Base-by-base conservation (phyloP, 495 filamentous ascomycete species). In the Hypoxylon fragiforme region DNA sequence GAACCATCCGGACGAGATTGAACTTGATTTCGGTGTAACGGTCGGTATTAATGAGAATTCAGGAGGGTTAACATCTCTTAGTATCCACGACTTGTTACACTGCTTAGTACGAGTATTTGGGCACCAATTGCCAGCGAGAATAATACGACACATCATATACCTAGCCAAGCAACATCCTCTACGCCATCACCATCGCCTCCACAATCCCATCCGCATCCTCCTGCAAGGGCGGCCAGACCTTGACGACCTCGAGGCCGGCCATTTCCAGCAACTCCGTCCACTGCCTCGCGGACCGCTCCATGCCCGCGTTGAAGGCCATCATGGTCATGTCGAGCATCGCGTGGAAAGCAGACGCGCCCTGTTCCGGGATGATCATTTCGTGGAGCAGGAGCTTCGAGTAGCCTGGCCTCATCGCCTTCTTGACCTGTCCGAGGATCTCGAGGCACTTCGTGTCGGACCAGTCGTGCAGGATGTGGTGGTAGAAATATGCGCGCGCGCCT, bases 401-500 rank as follows among this genome's bases (percentile, higher is more conserved):
- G 0, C 71, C 76, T 1, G 71, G 66, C 1, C 51, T 67, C 77
- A 81, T 81, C 0, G 74, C 75, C n/a, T 47, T 37, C 11, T 44
- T 54, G 18, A 68, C 49, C 5, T 67, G 58, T n/a, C 49, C 36
- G 3, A 77, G 57, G 24, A 77, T 79, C 3, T 53, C 35, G 2
- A 57, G 8, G 32, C 59, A 70, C 20, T 69, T 57, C 2, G 60
- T 49, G 40, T 77, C 75, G 12, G 69, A 53, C 45, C 22, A 82
- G 56, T 83, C 75, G 41, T 83, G 78, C 0, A 83, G 62, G 1
- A 81, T 69, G n/a, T 71, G 63, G 16, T 79, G 75, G 28, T 79
- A 64, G 49, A 75, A 72, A 57, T 82, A 83, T 0, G 72, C 69
- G 3, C 70, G 48, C 0, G 81, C 79, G 9, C 74, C 78, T 77